Base-by-base conservation (phyloP, 1,284 basidiomycete genomes). In the Pisolithus thermaeus region DNA sequence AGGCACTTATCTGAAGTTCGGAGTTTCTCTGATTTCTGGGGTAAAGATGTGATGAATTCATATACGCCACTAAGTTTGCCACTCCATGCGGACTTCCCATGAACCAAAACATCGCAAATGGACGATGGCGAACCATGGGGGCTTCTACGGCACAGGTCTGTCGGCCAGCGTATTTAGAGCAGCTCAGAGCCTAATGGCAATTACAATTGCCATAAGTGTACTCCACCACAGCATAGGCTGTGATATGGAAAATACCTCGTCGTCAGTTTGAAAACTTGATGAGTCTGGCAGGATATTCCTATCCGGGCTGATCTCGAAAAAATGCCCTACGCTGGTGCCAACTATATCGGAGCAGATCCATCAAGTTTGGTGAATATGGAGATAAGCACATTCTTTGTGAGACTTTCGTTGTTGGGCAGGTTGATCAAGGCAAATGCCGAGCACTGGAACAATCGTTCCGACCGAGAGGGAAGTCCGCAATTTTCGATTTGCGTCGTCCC, bases 281-380 rank as follows among this genome's bases (percentile, higher is more conserved):
- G 22, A 27, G 25, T 27, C 30, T 25, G 23, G 16, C 42, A 8
- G 27, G n/a, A 14, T 25, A 43, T 58, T 40, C 54, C 48, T 50
- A 61, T 61, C 58, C 55, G 12, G 37, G 38, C 37, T 58, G 58
- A 65, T 66, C 62, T 61, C 61, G 56, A 57, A 53, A 51, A 20
- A 32, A 42, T 43, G 8, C 12, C 39, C 3, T 20, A 22, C 14
- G 27, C 2, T n/a, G 23, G 5, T n/a, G 12, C 30, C 20, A 14
- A 18, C 47, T 23, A 49, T 53, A 49, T 46, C 47, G 37, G 36
- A 41, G 20, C n/a, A n/a, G 39, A 22, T 20, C 12, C 12, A 22
- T 22, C 22, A 41, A 3, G 25, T 8, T 25, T 43, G n/a, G 25
- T 43, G 16, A 8, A 25, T 43, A 27, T 43, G 42, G 42, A 43